phyloP scores from a whole-genome alignment of 768 basidiomycete species.

The Amanita polypyramis region DNA sequence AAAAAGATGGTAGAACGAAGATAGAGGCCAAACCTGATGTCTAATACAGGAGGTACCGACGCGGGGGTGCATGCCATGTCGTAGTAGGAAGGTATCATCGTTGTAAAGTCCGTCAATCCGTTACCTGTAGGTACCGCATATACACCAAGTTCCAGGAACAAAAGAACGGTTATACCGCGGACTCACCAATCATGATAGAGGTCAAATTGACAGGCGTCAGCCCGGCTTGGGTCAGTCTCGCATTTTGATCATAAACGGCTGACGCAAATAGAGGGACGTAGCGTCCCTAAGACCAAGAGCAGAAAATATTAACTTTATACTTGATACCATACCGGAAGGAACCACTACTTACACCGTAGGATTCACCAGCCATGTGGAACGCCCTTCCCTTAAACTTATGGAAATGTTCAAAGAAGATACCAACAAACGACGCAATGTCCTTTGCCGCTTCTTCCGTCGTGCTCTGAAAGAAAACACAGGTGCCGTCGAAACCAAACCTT shows the following conservation, averaged over 20 bases:
- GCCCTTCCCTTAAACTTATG: slow-evolving; percentile 54
- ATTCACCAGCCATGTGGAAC: slow-evolving; percentile 66
- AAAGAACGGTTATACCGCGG: background rate
- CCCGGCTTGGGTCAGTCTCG: slow-evolving; percentile 37
- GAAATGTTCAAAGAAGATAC: slow-evolving; percentile 70
- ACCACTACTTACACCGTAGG: slow-evolving; percentile 49
- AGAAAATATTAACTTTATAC: background rate
- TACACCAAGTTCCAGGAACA: no score
- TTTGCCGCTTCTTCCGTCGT: slow-evolving; percentile 59
- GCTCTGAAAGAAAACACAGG: slow-evolving; percentile 23
- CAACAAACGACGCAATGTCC: slow-evolving; percentile 62
- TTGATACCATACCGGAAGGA: background rate
- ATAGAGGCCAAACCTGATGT: slow-evolving; percentile 36
- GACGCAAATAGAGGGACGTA: slow-evolving; percentile 70
- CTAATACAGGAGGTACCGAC: slow-evolving; percentile 34
- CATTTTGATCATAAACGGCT: slow-evolving; percentile 68
- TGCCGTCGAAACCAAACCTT: background rate
- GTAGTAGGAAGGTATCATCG: slow-evolving; percentile 28
- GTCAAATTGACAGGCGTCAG: slow-evolving; percentile 53
- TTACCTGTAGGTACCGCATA: slow-evolving; percentile 30
- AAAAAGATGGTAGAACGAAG: slow-evolving; percentile 15
- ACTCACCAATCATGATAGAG: slow-evolving; percentile 60
- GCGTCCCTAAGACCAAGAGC: slow-evolving; percentile 37
- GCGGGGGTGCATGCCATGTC: slow-evolving; percentile 48
- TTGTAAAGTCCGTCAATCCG: slow-evolving; percentile 47